Conservation (phyloP, 495 filamentous ascomycete species). For the Annulohypoxylon moriforme region DNA sequence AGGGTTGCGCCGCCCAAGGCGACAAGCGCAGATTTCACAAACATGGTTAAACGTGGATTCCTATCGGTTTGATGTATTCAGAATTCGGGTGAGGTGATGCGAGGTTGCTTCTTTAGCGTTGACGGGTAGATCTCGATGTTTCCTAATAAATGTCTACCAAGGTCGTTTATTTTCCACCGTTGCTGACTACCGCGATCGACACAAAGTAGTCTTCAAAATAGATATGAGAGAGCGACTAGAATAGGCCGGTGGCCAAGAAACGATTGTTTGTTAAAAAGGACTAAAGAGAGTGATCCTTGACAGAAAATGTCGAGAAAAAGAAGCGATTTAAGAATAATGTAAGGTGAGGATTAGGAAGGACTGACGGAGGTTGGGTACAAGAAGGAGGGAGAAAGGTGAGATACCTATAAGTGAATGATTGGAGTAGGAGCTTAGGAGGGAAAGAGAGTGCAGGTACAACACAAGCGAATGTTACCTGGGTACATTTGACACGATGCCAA, state of each 20-base stretch:
- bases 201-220: conserved; percentile 37
- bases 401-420: conserved; percentile 28
- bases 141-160: conserved; percentile 26
- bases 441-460: conserved; percentile 23
- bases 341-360: conserved; percentile 27
- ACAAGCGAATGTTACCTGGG: conserved; percentile 23
- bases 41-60: conserved; percentile 30
- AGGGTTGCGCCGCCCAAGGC: conserved; percentile 62
- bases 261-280: conserved; percentile 31
- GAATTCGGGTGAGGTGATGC: not conserved
- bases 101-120: not conserved
- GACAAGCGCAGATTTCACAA: conserved; percentile 56
- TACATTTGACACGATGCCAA: conserved; percentile 38
- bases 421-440: conserved; percentile 24
- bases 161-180: conserved; percentile 23
- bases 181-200: conserved; percentile 12
- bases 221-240: conserved; percentile 43
- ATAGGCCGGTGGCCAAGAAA: conserved; percentile 37
- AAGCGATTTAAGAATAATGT: conserved; percentile 17
- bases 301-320: conserved; percentile 29
- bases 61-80: not conserved
- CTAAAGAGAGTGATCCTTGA: conserved; percentile 31
- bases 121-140: conserved; percentile 11
- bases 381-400: conserved; percentile 26
- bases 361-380: conserved; percentile 27